Base-by-base conservation (phyloP, 2,329 filamentous ascomycete genomes). In the Xylariales sp. region DNA sequence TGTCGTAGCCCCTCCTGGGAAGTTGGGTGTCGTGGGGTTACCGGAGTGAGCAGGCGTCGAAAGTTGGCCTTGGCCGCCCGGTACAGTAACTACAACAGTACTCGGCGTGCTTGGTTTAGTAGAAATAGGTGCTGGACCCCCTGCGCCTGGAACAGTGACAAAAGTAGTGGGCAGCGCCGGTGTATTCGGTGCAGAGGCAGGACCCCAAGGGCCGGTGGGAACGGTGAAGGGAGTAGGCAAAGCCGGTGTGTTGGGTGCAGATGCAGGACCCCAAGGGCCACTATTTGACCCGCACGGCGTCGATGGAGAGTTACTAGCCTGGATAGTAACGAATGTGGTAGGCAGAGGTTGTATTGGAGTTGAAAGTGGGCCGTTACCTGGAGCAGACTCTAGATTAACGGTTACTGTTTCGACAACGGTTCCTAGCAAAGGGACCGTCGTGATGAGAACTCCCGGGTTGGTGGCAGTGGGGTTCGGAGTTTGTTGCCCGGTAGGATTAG, bases 371-470 rank as follows among this genome's bases (percentile, higher is more conserved):
- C 28, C 50, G 23, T 64, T 66, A n/a, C 30, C 58, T 12, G 66
- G 57, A 28, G 46, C 67, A 32, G 67, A 65, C 14, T 39, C 41
- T 16, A 71, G 49, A 41, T 14, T 66, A 5, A 71, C 32, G 2
- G 67, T 71, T 23, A 71, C 52, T 30, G 69, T 71, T 58, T 69
- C 64, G 18, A 71, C 57, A 12, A 52, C 7, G 39, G 69, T 71
- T 32, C 67, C 64, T 9, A 64, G 2, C 12, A 66, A 30, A 65
- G 64, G 64, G 5, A 68, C 36, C 23, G 59, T 53, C n/a, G 60
- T 64, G 14, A 60, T 23, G 28, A 62, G 32, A 16, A 49, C 48
- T 32, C 34, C 46, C 10, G 68, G 68, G n/a, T 14, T 60, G n/a
- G 39, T 53, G 23, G 10, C 36, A 46, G 43, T n/a, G 49, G 66